phyloP scores from a whole-genome alignment of 2,329 filamentous ascomycete genomes.

The Hirsutella minnesotensis region DNA sequence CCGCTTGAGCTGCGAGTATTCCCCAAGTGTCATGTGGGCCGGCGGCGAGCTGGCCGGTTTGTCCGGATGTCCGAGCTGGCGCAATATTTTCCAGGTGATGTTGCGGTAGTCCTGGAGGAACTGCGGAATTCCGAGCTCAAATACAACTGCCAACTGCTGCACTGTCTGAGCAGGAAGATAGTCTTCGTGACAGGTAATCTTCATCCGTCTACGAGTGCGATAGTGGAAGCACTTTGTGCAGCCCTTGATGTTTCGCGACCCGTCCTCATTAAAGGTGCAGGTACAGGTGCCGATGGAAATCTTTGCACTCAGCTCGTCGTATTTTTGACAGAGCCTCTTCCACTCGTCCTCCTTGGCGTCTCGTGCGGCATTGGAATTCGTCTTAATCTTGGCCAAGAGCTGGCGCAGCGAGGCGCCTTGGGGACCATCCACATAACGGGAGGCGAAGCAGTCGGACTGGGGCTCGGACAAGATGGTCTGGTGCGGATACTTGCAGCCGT shows the following conservation, averaged over 20 bases:
- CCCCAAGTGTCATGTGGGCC: background rate
- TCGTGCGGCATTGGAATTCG: background rate
- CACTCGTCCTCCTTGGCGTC: conserved; percentile 2
- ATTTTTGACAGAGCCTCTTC: conserved; percentile 1
- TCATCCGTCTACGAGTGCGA: conserved; percentile 6
- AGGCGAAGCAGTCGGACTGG: background rate
- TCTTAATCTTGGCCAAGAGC: background rate
- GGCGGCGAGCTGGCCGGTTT: background rate
- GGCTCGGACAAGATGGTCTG: conserved; percentile 1
- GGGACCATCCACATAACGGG: background rate
- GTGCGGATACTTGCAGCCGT: background rate
- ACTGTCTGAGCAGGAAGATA: conserved; percentile 11
- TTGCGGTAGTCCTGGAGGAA: conserved; percentile 27
- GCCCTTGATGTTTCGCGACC: background rate
- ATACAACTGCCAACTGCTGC: conserved; percentile 31
- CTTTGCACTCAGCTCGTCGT: conserved; percentile 7
- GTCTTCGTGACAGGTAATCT: conserved; percentile 11
- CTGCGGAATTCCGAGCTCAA: conserved; percentile 28
- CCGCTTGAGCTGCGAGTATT: conserved; percentile 1
- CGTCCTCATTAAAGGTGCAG: conserved; percentile 5
- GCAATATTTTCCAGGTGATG: conserved; percentile 8
- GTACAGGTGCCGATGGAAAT: conserved; percentile 4
- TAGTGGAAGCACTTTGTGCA: conserved; percentile 10
- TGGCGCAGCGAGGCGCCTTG: background rate
- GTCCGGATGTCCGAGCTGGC: conserved; percentile 1